Base-by-base conservation (phyloP, 805 yeast genomes). In the Candida patagonica region DNA sequence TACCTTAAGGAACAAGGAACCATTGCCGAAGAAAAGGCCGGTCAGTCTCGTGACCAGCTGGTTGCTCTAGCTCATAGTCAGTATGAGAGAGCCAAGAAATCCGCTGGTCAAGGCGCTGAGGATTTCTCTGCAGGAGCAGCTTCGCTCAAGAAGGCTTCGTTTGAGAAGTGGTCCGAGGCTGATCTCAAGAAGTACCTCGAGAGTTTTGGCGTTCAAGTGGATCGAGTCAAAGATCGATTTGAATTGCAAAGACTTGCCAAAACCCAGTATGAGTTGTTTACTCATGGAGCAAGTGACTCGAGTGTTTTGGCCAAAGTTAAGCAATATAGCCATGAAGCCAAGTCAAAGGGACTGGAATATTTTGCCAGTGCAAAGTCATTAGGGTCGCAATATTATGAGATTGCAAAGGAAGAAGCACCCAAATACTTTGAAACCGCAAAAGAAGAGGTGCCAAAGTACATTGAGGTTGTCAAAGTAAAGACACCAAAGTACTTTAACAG, bases 151-250 rank as follows among this genome's bases (percentile, higher is more conserved):
- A 68, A 66, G 26, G 65, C 64, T 27, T 58, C 70, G 16, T 68
- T 74, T 53, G 63, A 72, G 42, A 57, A 64, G 13, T 75, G 80
- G 80, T 57, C 74, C 3, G 63, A 70, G 20, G 61, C 68, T 4
- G 81, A 78, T 49, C 56, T 78, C 43, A 61, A 66, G 49, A 70
- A 68, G 43, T 78, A 82, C 74, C 56, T 79, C 25, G 56, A 63
- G 40, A 53, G 61, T 30, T 74, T 72, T 50, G 71, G 70, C 22
- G 54, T 50, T 25, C 34, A 40, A 21, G 47, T 45, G 13, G 31
- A 41, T 26, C 42, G 34, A 16, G 38, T 38, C 16, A 29, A 23
- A 21, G 30, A 30, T 23, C 30, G 40, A 38, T 44, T 45, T 32
- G 47, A 50, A 33, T 47, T 55, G 13, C 53, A 48, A 15, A 36